Conservation (phyloP, 2,329 filamentous ascomycete genomes). For the Colletotrichum gigasporum region DNA sequence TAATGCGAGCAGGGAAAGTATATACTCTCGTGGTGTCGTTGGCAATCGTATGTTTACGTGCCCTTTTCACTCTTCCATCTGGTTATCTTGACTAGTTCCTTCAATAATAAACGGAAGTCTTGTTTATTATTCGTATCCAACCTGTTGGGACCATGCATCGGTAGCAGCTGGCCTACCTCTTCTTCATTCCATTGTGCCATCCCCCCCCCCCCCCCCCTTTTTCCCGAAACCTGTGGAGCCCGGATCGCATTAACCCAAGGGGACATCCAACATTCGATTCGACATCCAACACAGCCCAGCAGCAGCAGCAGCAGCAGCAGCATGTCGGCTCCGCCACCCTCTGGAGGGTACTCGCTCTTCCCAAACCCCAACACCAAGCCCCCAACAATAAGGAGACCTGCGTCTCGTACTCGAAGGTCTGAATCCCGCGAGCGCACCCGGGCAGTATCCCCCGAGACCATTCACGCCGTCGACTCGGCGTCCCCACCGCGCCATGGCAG, state of each 20-base stretch:
- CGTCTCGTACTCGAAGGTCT: constrained; percentile 48
- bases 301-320: too few relatives aligned
- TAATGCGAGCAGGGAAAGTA: constrained; percentile 19
- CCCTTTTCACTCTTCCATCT: constrained; percentile 9
- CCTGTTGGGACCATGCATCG: constrained; percentile 26
- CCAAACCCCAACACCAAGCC: constrained; percentile 58
- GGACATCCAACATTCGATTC: constrained; percentile 4
- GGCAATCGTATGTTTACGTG: constrained; percentile 7
- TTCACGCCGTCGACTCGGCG: constrained; percentile 35
- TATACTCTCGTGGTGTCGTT: constrained; percentile 28
- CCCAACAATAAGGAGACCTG: constrained; percentile 52
- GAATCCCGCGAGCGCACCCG: constrained; percentile 46
- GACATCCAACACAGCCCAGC: constrained; percentile 20
- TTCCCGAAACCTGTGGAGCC: constrained; percentile 10
- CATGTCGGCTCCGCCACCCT: constrained; percentile 50
- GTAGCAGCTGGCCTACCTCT: constrained; percentile 21
- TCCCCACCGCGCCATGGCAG: constrained; percentile 43
- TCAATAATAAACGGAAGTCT: constrained; percentile 6
- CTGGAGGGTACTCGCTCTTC: constrained; percentile 66
- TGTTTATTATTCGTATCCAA: constrained; percentile 10
- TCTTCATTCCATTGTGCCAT: constrained; percentile 19
- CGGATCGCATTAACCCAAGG: neutral
- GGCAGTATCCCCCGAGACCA: constrained; percentile 45
- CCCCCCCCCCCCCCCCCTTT: neutral
- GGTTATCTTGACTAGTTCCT: neutral